A percentile compares a stretch with the other conserved stretches of the same genome.
These are phyloP conservation scores for Metschnikowia baotianmanensis DNA, from an alignment of 805 yeast genomes.

Conservation along the genomic window DNA sequence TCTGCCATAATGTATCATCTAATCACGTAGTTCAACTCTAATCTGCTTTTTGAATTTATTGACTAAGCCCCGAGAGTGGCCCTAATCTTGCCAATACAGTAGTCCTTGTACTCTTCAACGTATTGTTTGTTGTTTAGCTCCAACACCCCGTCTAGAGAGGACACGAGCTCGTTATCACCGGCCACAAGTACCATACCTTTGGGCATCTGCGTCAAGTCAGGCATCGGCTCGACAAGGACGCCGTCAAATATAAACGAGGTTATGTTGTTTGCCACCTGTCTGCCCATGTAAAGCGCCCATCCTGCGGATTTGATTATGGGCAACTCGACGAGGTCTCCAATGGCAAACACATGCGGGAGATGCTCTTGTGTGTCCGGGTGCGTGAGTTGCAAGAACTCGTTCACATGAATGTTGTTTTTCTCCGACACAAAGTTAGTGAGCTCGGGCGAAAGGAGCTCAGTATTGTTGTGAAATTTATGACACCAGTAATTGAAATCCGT, in stretches of 20 bases:
- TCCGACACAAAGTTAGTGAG: slow-evolving; percentile 26
- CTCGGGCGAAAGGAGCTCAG: slow-evolving; percentile 22
- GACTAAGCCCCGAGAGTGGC: slow-evolving; percentile 31
- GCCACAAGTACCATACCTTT: slow-evolving; percentile 43
- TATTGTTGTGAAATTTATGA: slow-evolving; percentile 33
- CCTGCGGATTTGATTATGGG: slow-evolving; percentile 45
- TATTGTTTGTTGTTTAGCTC: slow-evolving; percentile 33
- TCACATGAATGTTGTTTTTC: slow-evolving; percentile 31
- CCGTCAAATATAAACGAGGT: slow-evolving; percentile 28
- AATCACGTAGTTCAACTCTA: neutral
- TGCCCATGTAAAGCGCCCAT: slow-evolving; percentile 45
- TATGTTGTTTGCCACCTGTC: slow-evolving; percentile 38
- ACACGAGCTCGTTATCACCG: slow-evolving; percentile 37
- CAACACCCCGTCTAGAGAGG: slow-evolving; percentile 35
- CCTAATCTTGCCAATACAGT: slow-evolving; percentile 40
- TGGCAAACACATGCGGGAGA: slow-evolving; percentile 29
- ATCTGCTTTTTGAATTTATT: neutral
- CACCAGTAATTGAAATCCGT: slow-evolving; percentile 39
- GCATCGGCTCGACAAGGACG: slow-evolving; percentile 32
- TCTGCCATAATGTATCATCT: too few relatives aligned
- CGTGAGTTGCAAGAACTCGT: slow-evolving; percentile 36
- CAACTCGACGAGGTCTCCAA: slow-evolving; percentile 40
- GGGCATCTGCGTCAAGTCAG: slow-evolving; percentile 34
- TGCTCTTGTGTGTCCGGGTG: slow-evolving; percentile 16
- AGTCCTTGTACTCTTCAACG: slow-evolving; percentile 40